Evolutionary conservation across 148 eudicot genomes (phyloP).

Genomic region (Linanthus parryae): DNA sequence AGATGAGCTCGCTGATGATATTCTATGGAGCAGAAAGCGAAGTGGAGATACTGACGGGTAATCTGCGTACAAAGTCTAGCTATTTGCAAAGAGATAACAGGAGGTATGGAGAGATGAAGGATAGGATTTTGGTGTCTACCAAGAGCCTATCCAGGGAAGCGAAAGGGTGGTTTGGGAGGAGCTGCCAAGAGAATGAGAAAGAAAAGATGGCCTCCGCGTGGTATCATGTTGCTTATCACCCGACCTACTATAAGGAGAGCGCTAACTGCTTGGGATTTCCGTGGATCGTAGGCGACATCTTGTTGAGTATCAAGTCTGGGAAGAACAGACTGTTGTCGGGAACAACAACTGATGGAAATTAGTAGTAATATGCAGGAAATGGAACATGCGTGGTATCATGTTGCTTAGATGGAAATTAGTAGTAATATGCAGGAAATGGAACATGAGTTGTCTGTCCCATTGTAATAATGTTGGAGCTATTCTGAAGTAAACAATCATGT

Average conservation of each 20-base stretch:
- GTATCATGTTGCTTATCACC: slow-evolving; percentile 86
- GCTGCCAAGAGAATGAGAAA: slow-evolving; percentile 39
- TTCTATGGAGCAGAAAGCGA: slow-evolving; percentile 69
- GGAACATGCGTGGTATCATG: no score
- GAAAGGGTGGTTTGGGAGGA: slow-evolving; percentile 63
- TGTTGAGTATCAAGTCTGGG: slow-evolving; percentile 55
- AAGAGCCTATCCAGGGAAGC: slow-evolving; percentile 71
- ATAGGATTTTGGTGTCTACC: slow-evolving; percentile 60
- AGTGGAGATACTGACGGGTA: slow-evolving; percentile 79
- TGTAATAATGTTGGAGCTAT: no score
- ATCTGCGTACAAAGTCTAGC: slow-evolving; percentile 39
- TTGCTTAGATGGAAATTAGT: no score
- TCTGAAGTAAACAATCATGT: no score
- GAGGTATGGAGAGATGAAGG: slow-evolving; percentile 64
- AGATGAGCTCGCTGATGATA: slow-evolving; percentile 44
- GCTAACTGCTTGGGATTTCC: slow-evolving; percentile 77
- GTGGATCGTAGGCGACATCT: slow-evolving; percentile 67
- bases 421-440: no score
- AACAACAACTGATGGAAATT: no score
- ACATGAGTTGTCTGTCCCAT: no score
- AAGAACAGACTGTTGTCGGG: no score
- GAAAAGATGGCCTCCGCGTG: slow-evolving; percentile 85
- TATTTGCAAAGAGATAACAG: slow-evolving; percentile 75
- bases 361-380: no score
- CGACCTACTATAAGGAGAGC: slow-evolving; percentile 45